phyloP scores from a whole-genome alignment of 371 early-diverging fungal genomes.

The Polyrhizophydium stewartii region DNA sequence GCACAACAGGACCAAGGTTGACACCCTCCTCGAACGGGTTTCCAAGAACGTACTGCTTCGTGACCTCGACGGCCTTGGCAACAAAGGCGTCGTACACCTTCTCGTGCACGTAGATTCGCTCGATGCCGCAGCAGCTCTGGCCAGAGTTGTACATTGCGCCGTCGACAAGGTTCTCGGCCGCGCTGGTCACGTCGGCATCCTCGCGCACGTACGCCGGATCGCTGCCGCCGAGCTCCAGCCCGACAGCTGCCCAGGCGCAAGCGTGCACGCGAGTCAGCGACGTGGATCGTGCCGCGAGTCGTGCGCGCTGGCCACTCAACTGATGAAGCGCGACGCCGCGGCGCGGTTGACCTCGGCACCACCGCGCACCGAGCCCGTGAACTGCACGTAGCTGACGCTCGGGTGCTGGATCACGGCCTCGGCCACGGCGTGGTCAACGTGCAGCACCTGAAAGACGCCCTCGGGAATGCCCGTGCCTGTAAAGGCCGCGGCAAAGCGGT shows the following conservation, averaged over 20 bases:
- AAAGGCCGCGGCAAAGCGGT: conserved; percentile 62
- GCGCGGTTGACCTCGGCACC: conserved; percentile 65
- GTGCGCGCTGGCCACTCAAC: conserved; percentile 25
- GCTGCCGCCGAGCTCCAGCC: conserved; percentile 84
- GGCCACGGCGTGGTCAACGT: conserved; percentile 57
- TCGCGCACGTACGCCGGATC: conserved; percentile 80
- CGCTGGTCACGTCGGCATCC: conserved; percentile 68
- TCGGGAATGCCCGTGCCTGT: conserved; percentile 67
- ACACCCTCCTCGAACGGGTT: conserved; percentile 60
- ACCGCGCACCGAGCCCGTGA: conserved; percentile 78
- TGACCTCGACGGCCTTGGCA: conserved; percentile 56
- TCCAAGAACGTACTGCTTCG: conserved; percentile 61
- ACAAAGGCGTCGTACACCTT: conserved; percentile 71
- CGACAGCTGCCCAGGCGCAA: conserved; percentile 59
- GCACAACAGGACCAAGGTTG: conserved; percentile 79
- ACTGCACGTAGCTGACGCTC: conserved; percentile 65
- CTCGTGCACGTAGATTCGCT: conserved; percentile 80
- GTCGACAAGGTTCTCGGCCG: conserved; percentile 70
- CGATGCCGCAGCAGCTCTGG: conserved; percentile 80
- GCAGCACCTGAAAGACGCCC: conserved; percentile 60
- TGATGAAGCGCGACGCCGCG: conserved; percentile 58
- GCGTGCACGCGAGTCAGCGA: too few relatives aligned
- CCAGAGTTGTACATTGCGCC: conserved; percentile 85
- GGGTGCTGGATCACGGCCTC: conserved; percentile 58
- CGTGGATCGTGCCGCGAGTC: too few relatives aligned